phyloP scores from a whole-genome alignment of 108 stramenopile species.

The Schizochytrium sp. region DNA sequence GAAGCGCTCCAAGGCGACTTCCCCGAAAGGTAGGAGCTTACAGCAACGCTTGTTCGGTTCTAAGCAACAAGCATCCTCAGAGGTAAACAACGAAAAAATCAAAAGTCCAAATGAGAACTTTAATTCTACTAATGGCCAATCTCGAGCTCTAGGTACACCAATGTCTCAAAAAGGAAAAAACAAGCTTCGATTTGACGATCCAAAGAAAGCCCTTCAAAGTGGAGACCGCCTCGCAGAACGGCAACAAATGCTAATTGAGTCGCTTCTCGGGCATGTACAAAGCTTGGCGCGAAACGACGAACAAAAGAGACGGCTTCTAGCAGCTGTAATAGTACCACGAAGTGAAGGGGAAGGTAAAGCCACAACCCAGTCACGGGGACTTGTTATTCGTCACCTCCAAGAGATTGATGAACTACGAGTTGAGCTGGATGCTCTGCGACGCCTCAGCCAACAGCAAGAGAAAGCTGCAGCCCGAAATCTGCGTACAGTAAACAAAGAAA shows the following conservation, averaged over 20 bases:
- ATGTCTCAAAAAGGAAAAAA: background rate
- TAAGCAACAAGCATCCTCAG: too few relatives aligned
- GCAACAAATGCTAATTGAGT: slow-evolving; percentile 31
- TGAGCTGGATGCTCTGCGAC: background rate
- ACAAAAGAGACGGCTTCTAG: background rate
- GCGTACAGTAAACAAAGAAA: background rate
- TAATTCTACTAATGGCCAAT: too few relatives aligned
- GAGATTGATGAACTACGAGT: background rate
- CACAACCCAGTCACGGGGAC: background rate
- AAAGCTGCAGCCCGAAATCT: slow-evolving; percentile 4
- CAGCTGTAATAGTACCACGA: background rate
- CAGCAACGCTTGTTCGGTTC: too few relatives aligned
- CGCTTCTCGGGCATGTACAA: slow-evolving; percentile 15
- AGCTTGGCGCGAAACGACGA: background rate
- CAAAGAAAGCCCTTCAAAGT: background rate
- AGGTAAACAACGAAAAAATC: too few relatives aligned
- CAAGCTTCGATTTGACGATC: background rate
- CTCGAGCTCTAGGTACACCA: background rate
- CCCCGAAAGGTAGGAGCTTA: too few relatives aligned
- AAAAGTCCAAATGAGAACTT: too few relatives aligned
- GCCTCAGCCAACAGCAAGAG: background rate
- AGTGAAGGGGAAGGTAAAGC: background rate
- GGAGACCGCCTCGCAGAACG: background rate
- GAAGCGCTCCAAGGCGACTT: too few relatives aligned
- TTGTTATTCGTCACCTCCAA: slow-evolving; percentile 26